Evolutionary conservation across 2,329 filamentous ascomycete genomes (phyloP).

Genomic region (Lachnellula cervina): DNA sequence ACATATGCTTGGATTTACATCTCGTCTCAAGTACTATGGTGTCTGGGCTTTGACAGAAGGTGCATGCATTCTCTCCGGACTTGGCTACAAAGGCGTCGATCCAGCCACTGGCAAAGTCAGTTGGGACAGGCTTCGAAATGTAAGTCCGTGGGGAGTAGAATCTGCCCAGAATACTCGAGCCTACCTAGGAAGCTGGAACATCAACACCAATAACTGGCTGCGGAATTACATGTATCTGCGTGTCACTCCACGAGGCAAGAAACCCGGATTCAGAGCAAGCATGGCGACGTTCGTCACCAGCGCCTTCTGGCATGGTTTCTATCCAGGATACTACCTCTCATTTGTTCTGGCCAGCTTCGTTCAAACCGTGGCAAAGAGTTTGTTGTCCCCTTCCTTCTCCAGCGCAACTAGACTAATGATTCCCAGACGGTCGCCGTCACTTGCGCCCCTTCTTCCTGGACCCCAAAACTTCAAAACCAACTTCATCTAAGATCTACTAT

Average conservation of each 20-base stretch:
- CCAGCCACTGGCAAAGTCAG: constrained; percentile 76
- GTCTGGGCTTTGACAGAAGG: constrained; percentile 94
- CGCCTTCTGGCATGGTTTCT: constrained; percentile 97
- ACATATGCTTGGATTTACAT: constrained; percentile 77
- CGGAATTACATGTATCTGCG: constrained; percentile 93
- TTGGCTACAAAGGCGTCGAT: constrained; percentile 93
- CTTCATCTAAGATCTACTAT: constrained; percentile 76
- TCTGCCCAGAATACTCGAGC: constrained; percentile 88
- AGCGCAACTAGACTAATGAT: constrained; percentile 11
- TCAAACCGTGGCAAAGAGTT: constrained; percentile 92
- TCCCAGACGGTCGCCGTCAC: constrained; percentile 76
- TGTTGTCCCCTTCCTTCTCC: constrained; percentile 33
- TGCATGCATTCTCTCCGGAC: constrained; percentile 84
- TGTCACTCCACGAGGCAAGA: constrained; percentile 91
- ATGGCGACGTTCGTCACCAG: constrained; percentile 92
- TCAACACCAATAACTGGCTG: constrained; percentile 97
- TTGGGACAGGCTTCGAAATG: constrained; percentile 88
- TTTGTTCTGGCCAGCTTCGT: constrained; percentile 88
- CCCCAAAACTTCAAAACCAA: constrained; percentile 64
- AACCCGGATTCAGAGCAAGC: constrained; percentile 91
- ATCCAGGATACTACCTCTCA: constrained; percentile 89
- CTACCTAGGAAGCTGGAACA: constrained; percentile 93
- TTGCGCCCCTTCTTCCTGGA: constrained; percentile 91
- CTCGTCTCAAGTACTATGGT: constrained; percentile 91
- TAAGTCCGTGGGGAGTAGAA: constrained; percentile 81